phyloP scores from a whole-genome alignment of 2,329 filamentous ascomycete genomes.

The Fusarium xyrophilum region DNA sequence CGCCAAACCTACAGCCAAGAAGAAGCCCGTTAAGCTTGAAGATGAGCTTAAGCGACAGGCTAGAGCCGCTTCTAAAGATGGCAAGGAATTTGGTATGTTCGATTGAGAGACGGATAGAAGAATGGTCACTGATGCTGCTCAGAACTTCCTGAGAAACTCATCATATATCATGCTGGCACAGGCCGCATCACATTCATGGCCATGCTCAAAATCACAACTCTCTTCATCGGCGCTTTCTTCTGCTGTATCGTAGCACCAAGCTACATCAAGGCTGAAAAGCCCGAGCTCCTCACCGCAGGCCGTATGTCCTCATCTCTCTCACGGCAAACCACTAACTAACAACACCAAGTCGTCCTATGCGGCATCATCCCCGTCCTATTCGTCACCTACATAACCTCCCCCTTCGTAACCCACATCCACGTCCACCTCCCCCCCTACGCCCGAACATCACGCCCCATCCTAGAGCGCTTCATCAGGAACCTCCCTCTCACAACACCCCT shows the following conservation, averaged over 20 bases:
- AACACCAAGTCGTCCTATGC: slow-evolving; percentile 62
- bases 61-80: slow-evolving; percentile 32
- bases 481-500: slow-evolving; percentile 56
- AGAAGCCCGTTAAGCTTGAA: slow-evolving; percentile 28
- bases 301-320: slow-evolving; percentile 44
- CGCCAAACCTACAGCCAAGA: slow-evolving; percentile 27
- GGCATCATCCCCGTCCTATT: slow-evolving; percentile 70
- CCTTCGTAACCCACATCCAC: slow-evolving; percentile 76
- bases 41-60: slow-evolving; percentile 42
- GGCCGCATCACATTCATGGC: slow-evolving; percentile 71
- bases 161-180: slow-evolving; percentile 79
- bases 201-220: slow-evolving; percentile 72
- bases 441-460: slow-evolving; percentile 63
- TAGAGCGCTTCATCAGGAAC: slow-evolving; percentile 59
- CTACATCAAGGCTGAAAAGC: slow-evolving; percentile 55
- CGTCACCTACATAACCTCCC: slow-evolving; percentile 68
- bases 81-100: slow-evolving; percentile 33
- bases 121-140: neutral
- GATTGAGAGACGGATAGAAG: accelerated
- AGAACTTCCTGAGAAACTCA: slow-evolving; percentile 64
- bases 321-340: neutral
- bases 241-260: slow-evolving; percentile 67
- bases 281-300: slow-evolving; percentile 46
- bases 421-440: slow-evolving; percentile 72
- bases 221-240: slow-evolving; percentile 73